Conservation (phyloP, 371 early-diverging fungal species). For the Mortierella sp. region DNA sequence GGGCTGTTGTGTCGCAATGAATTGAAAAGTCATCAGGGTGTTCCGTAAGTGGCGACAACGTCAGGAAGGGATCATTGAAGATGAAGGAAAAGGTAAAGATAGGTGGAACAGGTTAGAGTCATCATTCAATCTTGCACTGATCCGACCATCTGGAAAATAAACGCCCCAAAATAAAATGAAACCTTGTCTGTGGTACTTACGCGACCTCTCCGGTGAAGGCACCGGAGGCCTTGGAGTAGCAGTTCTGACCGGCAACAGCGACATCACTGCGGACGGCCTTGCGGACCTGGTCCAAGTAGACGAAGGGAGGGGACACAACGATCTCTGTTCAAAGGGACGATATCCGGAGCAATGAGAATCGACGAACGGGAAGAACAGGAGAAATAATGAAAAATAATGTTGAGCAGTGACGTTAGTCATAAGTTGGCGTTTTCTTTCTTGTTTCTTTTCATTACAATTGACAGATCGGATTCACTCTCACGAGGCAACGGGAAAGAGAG, state of each 20-base stretch:
- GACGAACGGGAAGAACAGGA: constrained; percentile 3
- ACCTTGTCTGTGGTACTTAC: constrained; percentile 55
- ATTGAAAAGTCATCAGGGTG: not conserved
- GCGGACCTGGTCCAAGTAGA: constrained; percentile 91
- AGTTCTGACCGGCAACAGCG: constrained; percentile 98
- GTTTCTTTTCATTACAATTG: not conserved
- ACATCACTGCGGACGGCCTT: constrained; percentile 82
- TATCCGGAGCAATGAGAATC: not conserved
- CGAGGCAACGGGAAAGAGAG: not conserved
- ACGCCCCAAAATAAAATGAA: not conserved
- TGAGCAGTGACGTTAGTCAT: constrained; percentile 10
- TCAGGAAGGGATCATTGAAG: not conserved
- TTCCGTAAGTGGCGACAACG: not conserved
- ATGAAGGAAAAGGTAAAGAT: not conserved
- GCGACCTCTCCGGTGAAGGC: constrained; percentile 99
- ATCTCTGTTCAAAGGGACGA: constrained; percentile 77
- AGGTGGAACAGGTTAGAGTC: not conserved
- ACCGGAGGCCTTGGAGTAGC: constrained; percentile 89
- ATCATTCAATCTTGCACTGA: not conserved
- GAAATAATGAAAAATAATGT: not conserved
- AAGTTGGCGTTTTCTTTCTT: not conserved
- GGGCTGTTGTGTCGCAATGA: constrained; percentile 65
- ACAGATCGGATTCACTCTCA: constrained; percentile 2
- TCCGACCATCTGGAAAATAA: constrained; percentile 13
- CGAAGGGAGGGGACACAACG: constrained; percentile 97